A percentile compares a stretch with the other conserved stretches of the same genome.
These are phyloP conservation scores for Amoebophrya sp. DNA, from an alignment of 169 alveolate species.

Conservation along the genomic window DNA sequence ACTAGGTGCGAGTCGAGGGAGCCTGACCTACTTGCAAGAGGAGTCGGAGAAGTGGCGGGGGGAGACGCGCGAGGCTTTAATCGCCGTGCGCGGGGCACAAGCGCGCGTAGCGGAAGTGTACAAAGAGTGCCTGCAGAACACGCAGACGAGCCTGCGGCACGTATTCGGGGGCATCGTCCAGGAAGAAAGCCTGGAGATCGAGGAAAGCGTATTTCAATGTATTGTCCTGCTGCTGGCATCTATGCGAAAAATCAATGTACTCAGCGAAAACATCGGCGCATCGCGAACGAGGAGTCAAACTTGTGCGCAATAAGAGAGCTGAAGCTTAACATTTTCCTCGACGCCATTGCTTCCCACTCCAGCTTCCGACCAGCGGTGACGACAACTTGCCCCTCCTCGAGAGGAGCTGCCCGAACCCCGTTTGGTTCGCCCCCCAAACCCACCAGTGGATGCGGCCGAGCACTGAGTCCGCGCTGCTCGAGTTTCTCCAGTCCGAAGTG, in stretches of 20 bases:
- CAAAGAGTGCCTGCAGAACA: not conserved
- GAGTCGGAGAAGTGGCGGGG: not conserved
- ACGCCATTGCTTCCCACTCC: too few species aligned
- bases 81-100: not conserved
- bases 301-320: too few species aligned
- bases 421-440: not conserved
- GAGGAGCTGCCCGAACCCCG: not conserved
- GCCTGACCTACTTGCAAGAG: too few species aligned
- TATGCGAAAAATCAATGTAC: too few species aligned
- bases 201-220: not conserved
- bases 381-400: too few species aligned
- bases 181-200: not conserved
- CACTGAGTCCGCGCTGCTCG: not conserved
- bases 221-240: too few species aligned
- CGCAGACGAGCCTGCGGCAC: not conserved
- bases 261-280: too few species aligned
- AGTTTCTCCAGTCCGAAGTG: not conserved
- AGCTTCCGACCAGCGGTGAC: too few species aligned
- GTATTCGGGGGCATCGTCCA: not conserved
- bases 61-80: not conserved
- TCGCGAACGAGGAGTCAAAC: too few species aligned
- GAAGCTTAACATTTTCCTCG: too few species aligned
- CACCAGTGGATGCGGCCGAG: not conserved
- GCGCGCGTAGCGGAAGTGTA: not conserved
- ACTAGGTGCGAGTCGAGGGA: too few species aligned